Evolutionary conservation across 495 filamentous ascomycete species (phyloP), one percentile per base, ranked within the genome.

Genomic region (Hyaloscypha bicolor): DNA sequence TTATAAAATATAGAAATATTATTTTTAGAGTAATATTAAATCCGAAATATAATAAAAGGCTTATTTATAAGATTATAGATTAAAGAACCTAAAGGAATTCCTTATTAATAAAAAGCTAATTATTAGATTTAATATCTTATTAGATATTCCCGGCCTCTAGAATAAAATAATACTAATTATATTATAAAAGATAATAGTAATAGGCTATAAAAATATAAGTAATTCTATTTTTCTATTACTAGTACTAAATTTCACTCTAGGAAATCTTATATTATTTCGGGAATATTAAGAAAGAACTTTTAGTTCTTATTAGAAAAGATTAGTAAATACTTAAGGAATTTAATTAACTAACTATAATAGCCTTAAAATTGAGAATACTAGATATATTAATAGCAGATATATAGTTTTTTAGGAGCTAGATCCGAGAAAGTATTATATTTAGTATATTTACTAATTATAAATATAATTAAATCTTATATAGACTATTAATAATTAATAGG

Each of bases 1-100:
- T 65, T 63, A 72, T 9, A 81, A 81, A 69, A 73, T 80, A 25
- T 72, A 75, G 2, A 66, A 80, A 62, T 80, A 80, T 63, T 33
- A 76, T 48, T 48, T 48, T 51, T 9, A 66, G 37, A 9, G 55
- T n/a, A 33, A 66, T 30, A 22, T 52, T 31, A 25, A 37, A 9
- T 25, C 37, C 32, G 35, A 5, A 37, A 37, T 37, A 37, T 37
- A 37, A 37, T 37, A 37, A 37, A 37, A 37, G 35, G 35, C 35
- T 37, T 37, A 37, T 11, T 11, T 37, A 11, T 11, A 11, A 37
- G 35, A 37, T 37, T 37, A n/a, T n/a, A n/a, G n/a, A n/a, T n/a
- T n/a, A n/a, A n/a, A n/a, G n/a, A n/a, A n/a, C n/a, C n/a, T n/a
- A n/a, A n/a, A n/a, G n/a, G n/a, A n/a, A n/a, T n/a, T n/a, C 11